phyloP scores from a whole-genome alignment of 1,284 basidiomycete genomes.

The Lentinula novae-zelandiae region DNA sequence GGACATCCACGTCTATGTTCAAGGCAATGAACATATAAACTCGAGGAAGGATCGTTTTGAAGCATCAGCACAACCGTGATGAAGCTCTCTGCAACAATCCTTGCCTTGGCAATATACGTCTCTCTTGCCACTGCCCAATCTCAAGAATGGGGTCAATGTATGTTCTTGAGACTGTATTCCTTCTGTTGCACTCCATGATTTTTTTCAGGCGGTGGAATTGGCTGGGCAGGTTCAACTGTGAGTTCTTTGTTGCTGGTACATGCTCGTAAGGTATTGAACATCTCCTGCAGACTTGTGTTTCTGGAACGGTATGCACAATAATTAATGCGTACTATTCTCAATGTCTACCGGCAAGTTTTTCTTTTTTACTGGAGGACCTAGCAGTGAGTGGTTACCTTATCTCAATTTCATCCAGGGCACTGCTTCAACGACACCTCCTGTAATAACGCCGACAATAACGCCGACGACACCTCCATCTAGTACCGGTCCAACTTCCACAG shows the following conservation, averaged over 20 bases:
- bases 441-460: background rate
- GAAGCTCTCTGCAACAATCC: background rate
- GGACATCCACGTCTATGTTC: background rate
- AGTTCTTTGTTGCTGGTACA: background rate
- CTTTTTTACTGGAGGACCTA: background rate
- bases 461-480: background rate
- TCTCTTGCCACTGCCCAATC: slow-evolving; percentile 28
- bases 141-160: slow-evolving; percentile 31
- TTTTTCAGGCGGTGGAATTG: slow-evolving; percentile 25
- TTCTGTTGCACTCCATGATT: background rate
- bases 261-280: background rate
- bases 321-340: slow-evolving; percentile 32
- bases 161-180: slow-evolving; percentile 5
- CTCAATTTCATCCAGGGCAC: background rate
- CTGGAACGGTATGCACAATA: slow-evolving; percentile 25
- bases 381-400: too few species aligned
- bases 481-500: slow-evolving; percentile 1
- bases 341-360: slow-evolving; percentile 23
- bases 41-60: background rate
- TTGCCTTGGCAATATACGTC: slow-evolving; percentile 19
- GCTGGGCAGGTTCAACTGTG: slow-evolving; percentile 29
- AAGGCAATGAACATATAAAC: too few species aligned
- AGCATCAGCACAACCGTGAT: background rate
- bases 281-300: slow-evolving; percentile 24
- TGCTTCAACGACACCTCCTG: background rate